Conservation (phyloP, 2,329 filamentous ascomycete genomes). For the Ceratocystiopsis sp. region DNA sequence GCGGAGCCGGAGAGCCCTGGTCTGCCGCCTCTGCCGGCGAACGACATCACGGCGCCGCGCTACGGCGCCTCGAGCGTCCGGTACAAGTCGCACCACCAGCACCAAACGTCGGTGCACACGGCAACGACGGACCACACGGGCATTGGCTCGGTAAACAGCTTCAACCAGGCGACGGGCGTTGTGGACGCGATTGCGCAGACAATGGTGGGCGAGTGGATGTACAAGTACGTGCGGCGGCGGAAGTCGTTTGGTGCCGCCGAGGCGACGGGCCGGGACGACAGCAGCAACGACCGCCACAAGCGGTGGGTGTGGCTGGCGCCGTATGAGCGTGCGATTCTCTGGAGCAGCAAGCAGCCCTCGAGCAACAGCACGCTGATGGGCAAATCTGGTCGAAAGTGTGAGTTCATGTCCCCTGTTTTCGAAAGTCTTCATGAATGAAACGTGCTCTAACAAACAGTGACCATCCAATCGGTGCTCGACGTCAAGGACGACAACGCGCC, state of each 20-base stretch:
- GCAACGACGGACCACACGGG: conserved; percentile 27
- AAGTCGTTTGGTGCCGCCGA: conserved; percentile 80
- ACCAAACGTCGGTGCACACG: conserved; percentile 45
- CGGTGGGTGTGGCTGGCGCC: conserved; percentile 98
- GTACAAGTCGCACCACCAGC: conserved; percentile 31
- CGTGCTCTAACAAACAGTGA: conserved; percentile 38
- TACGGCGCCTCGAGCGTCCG: conserved; percentile 20
- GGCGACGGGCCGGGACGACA: conserved; percentile 47
- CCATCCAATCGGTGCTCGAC: conserved; percentile 89
- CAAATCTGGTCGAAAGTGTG: conserved; percentile 87
- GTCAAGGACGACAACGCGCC: conserved; percentile 85
- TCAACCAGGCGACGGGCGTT: conserved; percentile 55
- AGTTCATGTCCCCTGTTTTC: conserved; percentile 26
- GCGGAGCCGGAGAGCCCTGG: conserved; percentile 51
- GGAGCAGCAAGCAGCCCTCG: conserved; percentile 94
- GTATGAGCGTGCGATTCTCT: conserved; percentile 89
- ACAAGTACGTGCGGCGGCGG: conserved; percentile 71
- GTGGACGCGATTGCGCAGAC: conserved; percentile 95
- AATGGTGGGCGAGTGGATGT: conserved; percentile 98
- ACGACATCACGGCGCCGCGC: conserved; percentile 48
- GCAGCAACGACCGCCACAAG: conserved; percentile 69
- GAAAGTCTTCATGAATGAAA: not conserved
- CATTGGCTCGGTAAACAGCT: conserved; percentile 34
- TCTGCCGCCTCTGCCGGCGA: conserved; percentile 55
- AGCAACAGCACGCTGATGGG: conserved; percentile 77